Evolutionary conservation across 495 filamentous ascomycete species (phyloP), one percentile per base, ranked within the genome.

Genomic region (Penicillium mononematosum): DNA sequence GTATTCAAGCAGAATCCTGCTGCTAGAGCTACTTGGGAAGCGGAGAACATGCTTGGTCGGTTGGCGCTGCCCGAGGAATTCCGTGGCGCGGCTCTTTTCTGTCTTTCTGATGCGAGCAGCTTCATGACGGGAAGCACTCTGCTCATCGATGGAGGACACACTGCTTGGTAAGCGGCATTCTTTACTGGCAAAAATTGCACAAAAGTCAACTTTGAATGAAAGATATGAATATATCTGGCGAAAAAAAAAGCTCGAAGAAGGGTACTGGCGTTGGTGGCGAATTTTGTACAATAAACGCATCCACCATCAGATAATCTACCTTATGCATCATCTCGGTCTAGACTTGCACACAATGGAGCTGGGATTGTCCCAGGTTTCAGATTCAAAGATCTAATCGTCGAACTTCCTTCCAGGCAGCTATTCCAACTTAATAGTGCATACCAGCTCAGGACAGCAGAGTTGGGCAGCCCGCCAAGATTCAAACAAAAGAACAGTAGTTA

Each of bases 91-190:
- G 86, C 81, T 16, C 61, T 84, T 32, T 84, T 84, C 59, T 69
- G 86, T 60, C 68, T 88, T 17, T 86, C 84, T 58, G 79, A 84
- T 66, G 86, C 85, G 14, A 85, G 81, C 58, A 85, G 82, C 50
- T 90, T 88, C 62, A 90, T 90, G 87, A 88, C 85, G 0, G 86
- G 85, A 0, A 80, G 71, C 17, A 81, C 84, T 43, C 54, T 87
- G 49, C 63, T 85, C 10, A 81, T 86, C 53, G 84, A 87, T 60
- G 85, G 85, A 41, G 85, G 85, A 2, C 83, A 86, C 63, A 85
- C 82, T 41, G 78, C 78, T n/a, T 81, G 78, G 78, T 80, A 66
- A 68, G 20, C 2, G 19, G 27, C 27, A 25, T 22, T 8, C 20
- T 46, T n/a, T 6, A 22, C 31, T 39, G 43, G n/a, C 0, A 34